Base-by-base conservation (phyloP, 768 basidiomycete species). In the Russula sp. region DNA sequence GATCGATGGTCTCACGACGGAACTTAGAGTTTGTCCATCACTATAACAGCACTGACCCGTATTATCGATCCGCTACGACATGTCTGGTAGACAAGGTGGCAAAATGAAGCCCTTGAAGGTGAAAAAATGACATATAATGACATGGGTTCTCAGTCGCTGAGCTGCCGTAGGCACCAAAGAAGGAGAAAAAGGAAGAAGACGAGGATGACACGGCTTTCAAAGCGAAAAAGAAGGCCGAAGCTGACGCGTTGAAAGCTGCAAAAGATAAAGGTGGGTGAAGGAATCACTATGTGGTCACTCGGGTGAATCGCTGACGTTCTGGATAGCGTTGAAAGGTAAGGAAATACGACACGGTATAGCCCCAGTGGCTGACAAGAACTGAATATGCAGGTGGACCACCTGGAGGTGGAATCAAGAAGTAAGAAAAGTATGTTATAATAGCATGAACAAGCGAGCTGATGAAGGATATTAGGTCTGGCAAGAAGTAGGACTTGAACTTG, bases 101-200 rank as follows among this genome's bases (percentile, higher is more conserved):
- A 93, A 94, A 76, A 71, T 87, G 57, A 94, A 94, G 82, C 91
- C 91, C 57, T 76, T 93, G 68, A 93, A 93, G 89, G 91, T 86
- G 18, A 35, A 69, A 34, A 69, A 35, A 10, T 39, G n/a, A 27
- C 47, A 10, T 52, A 22, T 49, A 55, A 57, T 56, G 20, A 44
- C 13, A 37, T 45, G 16, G 32, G 32, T 44, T 53, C 9, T 50
- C 34, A 11, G 37, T 56, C 9, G 20, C 42, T 47, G 7, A 54
- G n/a, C 45, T 5, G 4, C 27, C 4, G 11, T 66, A 94, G 91
- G 85, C 89, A 57, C 80, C 91, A 47, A 94, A 92, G 84, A 93
- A 93, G 73, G 85, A 85, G 0, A 84, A 85, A 75, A 84, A 81
- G 68, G 89, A 86, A 1, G 82, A 84, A 5, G 82, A 81, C 50